These are phyloP conservation scores for Phytopythium mirpurense DNA, from an alignment of 352 stramenopile genomes.

Conservation along the genomic window DNA sequence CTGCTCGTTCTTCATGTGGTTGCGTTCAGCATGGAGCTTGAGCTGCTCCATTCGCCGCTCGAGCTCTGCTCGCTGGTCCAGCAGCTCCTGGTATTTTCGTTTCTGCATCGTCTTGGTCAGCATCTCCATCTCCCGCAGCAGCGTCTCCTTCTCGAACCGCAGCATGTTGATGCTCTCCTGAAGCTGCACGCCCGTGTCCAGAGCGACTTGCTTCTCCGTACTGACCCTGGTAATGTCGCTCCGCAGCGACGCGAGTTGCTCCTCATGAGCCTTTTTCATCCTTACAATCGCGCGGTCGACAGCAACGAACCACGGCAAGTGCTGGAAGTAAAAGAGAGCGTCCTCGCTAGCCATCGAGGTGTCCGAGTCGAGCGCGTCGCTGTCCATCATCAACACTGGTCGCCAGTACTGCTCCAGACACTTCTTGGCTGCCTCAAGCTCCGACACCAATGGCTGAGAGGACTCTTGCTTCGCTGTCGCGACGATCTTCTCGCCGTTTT, in stretches of 20 bases:
- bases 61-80: slow-evolving; percentile 40
- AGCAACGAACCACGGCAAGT: slow-evolving; percentile 61
- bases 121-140: slow-evolving; percentile 53
- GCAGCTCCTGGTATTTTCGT: slow-evolving; percentile 45
- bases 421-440: slow-evolving; percentile 47
- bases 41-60: slow-evolving; percentile 52
- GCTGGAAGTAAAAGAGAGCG: slow-evolving; percentile 19
- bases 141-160: slow-evolving; percentile 65
- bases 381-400: not conserved
- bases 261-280: slow-evolving; percentile 23
- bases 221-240: slow-evolving; percentile 20
- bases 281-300: slow-evolving; percentile 27
- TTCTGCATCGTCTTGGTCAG: slow-evolving; percentile 44
- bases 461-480: slow-evolving; percentile 23
- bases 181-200: slow-evolving; percentile 26
- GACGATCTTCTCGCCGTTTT: slow-evolving; percentile 3
- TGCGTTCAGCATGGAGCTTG: slow-evolving; percentile 39
- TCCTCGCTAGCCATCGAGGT: slow-evolving; percentile 10
- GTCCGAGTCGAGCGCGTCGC: slow-evolving; percentile 2
- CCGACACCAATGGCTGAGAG: slow-evolving; percentile 23
- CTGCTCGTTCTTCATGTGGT: slow-evolving; percentile 45
- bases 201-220: slow-evolving; percentile 19
- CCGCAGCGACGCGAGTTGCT: slow-evolving; percentile 14
- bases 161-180: slow-evolving; percentile 52
- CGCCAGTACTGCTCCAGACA: slow-evolving; percentile 13